phyloP scores from a whole-genome alignment of 257 asterid species.

The Eustoma russellianum region DNA sequence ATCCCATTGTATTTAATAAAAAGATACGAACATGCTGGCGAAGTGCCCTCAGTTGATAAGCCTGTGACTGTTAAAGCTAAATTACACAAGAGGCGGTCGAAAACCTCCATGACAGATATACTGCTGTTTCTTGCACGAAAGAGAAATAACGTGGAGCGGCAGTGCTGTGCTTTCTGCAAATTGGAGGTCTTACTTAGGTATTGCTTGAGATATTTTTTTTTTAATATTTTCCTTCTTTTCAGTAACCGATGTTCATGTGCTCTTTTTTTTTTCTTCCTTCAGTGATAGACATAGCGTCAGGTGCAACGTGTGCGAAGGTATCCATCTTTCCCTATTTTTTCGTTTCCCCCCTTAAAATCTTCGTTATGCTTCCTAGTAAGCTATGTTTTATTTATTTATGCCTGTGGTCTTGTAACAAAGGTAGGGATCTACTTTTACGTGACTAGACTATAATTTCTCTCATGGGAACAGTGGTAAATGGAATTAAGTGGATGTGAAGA shows the following conservation, averaged over 20 bases:
- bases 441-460: too few species aligned
- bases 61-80: slow-evolving; percentile 28
- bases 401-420: background rate
- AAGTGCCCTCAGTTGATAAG: slow-evolving; percentile 16
- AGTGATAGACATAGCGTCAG: slow-evolving; percentile 47
- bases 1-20: slow-evolving; percentile 68
- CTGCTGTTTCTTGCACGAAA: slow-evolving; percentile 44
- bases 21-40: slow-evolving; percentile 52
- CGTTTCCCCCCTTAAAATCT: background rate
- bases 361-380: slow-evolving; percentile 2
- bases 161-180: slow-evolving; percentile 47
- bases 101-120: slow-evolving; percentile 36
- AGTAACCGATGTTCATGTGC: background rate
- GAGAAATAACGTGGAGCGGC: slow-evolving; percentile 34
- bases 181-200: slow-evolving; percentile 53
- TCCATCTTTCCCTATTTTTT: slow-evolving; percentile 3
- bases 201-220: slow-evolving; percentile 13
- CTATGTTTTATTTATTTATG: background rate
- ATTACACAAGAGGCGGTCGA: slow-evolving; percentile 29
- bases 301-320: slow-evolving; percentile 82
- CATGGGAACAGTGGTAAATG: too few species aligned
- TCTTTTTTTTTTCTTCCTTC: slow-evolving; percentile 2
- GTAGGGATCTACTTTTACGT: background rate
- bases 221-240: background rate
- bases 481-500: too few species aligned